Evolutionary conservation across 306 rosid species (phyloP).

Genomic region (Oemleria cerasiformis): DNA sequence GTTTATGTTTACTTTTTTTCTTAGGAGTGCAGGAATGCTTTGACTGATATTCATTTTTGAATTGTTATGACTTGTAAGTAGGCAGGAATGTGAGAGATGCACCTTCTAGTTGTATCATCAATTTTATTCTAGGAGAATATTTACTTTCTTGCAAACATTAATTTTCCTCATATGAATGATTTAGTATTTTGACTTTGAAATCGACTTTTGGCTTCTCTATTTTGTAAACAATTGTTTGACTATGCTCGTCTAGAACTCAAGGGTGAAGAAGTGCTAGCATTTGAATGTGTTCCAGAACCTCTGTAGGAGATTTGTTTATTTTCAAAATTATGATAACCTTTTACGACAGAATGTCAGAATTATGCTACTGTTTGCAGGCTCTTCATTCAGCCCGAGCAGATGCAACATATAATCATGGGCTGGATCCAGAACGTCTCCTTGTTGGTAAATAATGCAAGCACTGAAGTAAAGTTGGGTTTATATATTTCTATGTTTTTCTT

Average conservation of each 20-base stretch:
- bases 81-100: background rate
- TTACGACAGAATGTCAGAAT: background rate
- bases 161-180: background rate
- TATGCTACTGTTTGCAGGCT: background rate
- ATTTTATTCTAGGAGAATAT: background rate
- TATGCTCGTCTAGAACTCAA: background rate
- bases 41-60: background rate
- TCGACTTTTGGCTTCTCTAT: background rate
- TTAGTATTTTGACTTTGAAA: background rate
- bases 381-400: background rate
- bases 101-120: background rate
- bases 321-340: background rate
- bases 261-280: background rate
- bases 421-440: background rate
- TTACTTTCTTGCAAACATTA: background rate
- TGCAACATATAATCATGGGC: background rate
- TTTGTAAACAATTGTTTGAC: background rate
- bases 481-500: background rate
- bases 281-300: background rate
- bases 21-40: background rate
- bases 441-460: constrained; percentile 7
- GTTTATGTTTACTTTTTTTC: background rate
- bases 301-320: background rate
- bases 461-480: constrained; percentile 7
- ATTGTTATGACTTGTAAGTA: background rate